Evolutionary conservation across 768 basidiomycete species (phyloP), one percentile per base, ranked within the genome.

Genomic region (Mycena crocata): DNA sequence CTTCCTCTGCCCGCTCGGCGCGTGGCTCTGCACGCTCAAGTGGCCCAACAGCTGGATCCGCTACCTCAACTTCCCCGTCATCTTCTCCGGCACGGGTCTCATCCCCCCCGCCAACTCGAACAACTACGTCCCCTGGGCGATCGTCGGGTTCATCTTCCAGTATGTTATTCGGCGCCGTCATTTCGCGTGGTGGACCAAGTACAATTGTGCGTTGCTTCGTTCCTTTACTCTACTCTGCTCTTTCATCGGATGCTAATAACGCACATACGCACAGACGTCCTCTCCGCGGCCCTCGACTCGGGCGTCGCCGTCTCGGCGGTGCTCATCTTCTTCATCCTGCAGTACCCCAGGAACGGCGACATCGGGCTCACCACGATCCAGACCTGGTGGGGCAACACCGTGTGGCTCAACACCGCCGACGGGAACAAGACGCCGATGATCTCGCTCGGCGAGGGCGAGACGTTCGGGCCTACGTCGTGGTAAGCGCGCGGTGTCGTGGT

Each of bases 101-200:
- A 90, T 92, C 64, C 91, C 91, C 13, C 90, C 91, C 13, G 90
- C 90, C 39, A 85, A 78, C 24, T 88, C 89, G 21, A 81, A 87
- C 77, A 92, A 92, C 80, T 60, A 60, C 51, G 76, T 83, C 5
- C 77, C 79, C 10, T 86, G 80, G 80, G 71, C 83, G 26, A 66
- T 84, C 39, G 77, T 82, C 21, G 83, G 84, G 7, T 86, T 84
- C 73, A 70, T 86, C 62, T 86, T 86, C 76, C 86, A 78, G 63
- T 75, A 74, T 42, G 69, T 75, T 28, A 67, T 74, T 48, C 71
- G 77, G 2, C 68, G 75, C 23, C 68, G 70, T 10, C 77, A 76
- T 56, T 76, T 78, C 62, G 63, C 67, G 31, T 80, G 79, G 78
- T 81, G 81, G 81, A 73, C 75, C 42, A 71, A 76, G 54, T 81